These are phyloP conservation scores for Cerioporus squamosus DNA, from an alignment of 1,284 basidiomycete genomes.

Conservation along the genomic window DNA sequence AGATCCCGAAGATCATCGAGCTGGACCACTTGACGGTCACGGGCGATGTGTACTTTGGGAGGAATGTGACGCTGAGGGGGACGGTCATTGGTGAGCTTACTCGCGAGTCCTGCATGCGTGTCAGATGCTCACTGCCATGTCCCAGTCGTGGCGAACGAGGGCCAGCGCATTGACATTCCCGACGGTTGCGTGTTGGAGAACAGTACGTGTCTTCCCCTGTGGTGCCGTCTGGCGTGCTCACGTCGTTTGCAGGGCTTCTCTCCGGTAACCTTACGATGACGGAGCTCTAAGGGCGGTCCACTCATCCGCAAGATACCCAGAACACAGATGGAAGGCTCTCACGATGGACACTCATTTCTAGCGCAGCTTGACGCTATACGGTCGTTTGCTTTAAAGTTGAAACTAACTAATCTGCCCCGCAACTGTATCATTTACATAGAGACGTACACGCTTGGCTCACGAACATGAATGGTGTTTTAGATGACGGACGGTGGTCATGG, in stretches of 20 bases:
- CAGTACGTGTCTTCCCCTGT: constrained; percentile 48
- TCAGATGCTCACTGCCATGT: background rate
- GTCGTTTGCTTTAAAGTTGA: too few relatives aligned
- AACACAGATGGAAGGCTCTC: too few relatives aligned
- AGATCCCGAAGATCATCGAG: constrained; percentile 92
- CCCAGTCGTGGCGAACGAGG: constrained; percentile 41
- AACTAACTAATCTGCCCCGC: too few relatives aligned
- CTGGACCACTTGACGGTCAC: constrained; percentile 97
- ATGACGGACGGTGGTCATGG: too few relatives aligned
- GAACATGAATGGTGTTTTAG: too few relatives aligned
- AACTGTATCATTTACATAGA: too few relatives aligned
- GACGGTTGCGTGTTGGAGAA: constrained; percentile 68
- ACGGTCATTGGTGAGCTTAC: constrained; percentile 66
- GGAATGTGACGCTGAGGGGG: constrained; percentile 88
- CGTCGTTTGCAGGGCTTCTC: constrained; percentile 24
- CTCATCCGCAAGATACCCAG: too few relatives aligned
- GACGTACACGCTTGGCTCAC: too few relatives aligned
- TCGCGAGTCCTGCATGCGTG: background rate
- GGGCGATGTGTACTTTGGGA: constrained; percentile 95
- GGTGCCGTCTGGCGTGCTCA: background rate
- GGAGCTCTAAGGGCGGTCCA: background rate
- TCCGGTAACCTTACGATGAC: constrained; percentile 37
- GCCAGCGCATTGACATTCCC: constrained; percentile 72
- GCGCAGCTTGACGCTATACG: too few relatives aligned
- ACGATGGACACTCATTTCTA: too few relatives aligned